Evolutionary conservation across 805 yeast species (phyloP), one percentile per base, ranked within the genome.

Genomic region (Saccharomycopsis microspora): DNA sequence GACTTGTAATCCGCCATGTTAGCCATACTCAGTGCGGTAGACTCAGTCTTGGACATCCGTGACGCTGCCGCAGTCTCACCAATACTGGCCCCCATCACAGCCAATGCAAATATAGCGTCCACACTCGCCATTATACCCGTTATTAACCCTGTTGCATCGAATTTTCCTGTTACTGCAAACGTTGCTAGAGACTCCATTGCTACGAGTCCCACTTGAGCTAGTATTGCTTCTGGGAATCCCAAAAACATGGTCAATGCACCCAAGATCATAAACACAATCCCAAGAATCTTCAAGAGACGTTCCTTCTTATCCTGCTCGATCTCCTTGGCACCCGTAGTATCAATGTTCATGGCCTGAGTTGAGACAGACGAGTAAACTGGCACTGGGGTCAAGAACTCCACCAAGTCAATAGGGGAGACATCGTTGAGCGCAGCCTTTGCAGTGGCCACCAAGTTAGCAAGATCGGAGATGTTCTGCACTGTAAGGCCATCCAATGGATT

Each of bases 161-260:
- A 34, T 8, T 34, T n/a, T n/a, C 41, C 41, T 8, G 41, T 39
- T 8, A 39, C 19, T 3, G 41, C 19, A n/a, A n/a, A 39, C 8
- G 41, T 39, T 8, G 41, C 41, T 8, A 39, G 8, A n/a, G 29
- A 8, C 9, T 39, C 28, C 8, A 39, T 27, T 8, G 28, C 41
- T 8, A 19, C 11, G 19, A 39, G 11, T 8, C 9, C 41, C 41
- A 27, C 19, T 9, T 39, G 28, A 2, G 44, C 42, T 6, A 42
- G 32, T 8, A 38, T 45, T 4, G 43, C 44, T 39, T 32, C 45
- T 10, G 40, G 38, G 5, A 42, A 40, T 41, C 37, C 49, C 28
- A 45, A 42, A 10, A 45, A 45, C n/a, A 49, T 19, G 6, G 49
- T 42, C n/a, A 39, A 37, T 11, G 45, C 44, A 27, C 52, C 48